Base-by-base conservation (phyloP, 805 yeast species). In the Candida nonsorbophila region DNA sequence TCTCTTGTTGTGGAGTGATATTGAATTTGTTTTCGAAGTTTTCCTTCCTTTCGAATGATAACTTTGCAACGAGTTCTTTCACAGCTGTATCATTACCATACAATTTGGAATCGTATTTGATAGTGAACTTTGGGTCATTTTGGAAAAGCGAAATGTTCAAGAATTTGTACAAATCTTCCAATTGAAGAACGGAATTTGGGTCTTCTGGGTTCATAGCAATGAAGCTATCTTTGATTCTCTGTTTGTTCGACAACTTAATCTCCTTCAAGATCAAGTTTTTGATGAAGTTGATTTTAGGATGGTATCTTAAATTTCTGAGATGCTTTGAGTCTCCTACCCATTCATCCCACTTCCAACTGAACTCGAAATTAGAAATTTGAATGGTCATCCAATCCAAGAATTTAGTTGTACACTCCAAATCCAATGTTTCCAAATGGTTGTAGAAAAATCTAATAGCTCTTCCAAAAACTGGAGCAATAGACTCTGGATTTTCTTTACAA, bases 301-400 rank as follows among this genome's bases (percentile, higher is more conserved):
- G 88, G 45, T 73, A 77, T 19, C 61, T 52, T 20, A 70, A 60
- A 7, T 63, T 53, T 6, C 62, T 55, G 26, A 63, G 68, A 25
- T 51, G 53, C n/a, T 51, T 44, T 0, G 79, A 68, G 44, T 79
- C 84, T 3, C 55, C 58, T 16, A 70, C 74, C 98, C 98, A 92
- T 54, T 88, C 97, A 39, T 74, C 77, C 98, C 98, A 92, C 50
- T 87, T 86, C 99, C 99, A 92, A 20, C 88, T 84, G 58, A 85
- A 92, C 33, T 83, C 87, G 55, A 90, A 92, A 51, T 90, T 92
- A 46, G 94, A 83, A 53, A 92, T 74, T 57, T 92, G 98, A 32
- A 84, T 79, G 1, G 94, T 71, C 65, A 94, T 79, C 97, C 97
- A 92, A 55, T 84, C 90, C 45, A 85, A 64, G 41, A 75, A 83